Base-by-base conservation (phyloP, 1,139 yeast species). In the Debaryomyces singareniensis region DNA sequence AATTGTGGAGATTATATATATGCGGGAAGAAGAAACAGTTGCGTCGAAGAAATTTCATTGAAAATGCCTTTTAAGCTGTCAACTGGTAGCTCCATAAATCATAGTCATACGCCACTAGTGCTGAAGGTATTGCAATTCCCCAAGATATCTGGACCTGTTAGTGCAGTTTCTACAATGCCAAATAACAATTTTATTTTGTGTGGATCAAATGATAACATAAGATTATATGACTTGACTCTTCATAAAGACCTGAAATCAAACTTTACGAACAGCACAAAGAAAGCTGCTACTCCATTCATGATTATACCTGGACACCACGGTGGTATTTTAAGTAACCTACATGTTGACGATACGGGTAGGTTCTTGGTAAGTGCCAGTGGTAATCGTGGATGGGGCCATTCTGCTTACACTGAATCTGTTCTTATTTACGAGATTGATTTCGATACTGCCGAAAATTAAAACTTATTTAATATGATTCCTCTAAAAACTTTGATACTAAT, bases 331-430 rank as follows among this genome's bases (percentile, higher is more conserved):
- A 64, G 74, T 38, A 71, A 76, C 30, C 60, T 83, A 40, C 66
- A 73, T 39, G 80, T 89, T 20, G 97, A 89, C 50, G 91, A 87
- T 25, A 82, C 91, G 2, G 87, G 94, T 27, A 62, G 91, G 41
- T 91, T 84, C 52, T 68, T 91, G 78, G 74, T 89, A 10, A 81
- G 95, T 48, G 80, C 97, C 1, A 83, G 95, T 54, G 98, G 98
- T 5, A 85, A 83, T 43, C 71, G 97, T 47, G 98, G 98, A 3
- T 89, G 96, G 96, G 73, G 72, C 1, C 91, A 82, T 46, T 84
- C 95, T 3, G 59, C 65, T 20, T 72, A 78, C 25, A 82, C 94
- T 1, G 98, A 91, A 38, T 72, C 79, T 16, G 83, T 84, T 5
- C 68, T 87, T 44, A 67, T 87, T 25, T 89, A 87, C 52, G 95